Percentiles rank a stretch among this genome's conserved stretches.
These are phyloP conservation scores for Sideroxylon spinosum DNA, from an alignment of 179 eudicot genomes.

Conservation along the genomic window DNA sequence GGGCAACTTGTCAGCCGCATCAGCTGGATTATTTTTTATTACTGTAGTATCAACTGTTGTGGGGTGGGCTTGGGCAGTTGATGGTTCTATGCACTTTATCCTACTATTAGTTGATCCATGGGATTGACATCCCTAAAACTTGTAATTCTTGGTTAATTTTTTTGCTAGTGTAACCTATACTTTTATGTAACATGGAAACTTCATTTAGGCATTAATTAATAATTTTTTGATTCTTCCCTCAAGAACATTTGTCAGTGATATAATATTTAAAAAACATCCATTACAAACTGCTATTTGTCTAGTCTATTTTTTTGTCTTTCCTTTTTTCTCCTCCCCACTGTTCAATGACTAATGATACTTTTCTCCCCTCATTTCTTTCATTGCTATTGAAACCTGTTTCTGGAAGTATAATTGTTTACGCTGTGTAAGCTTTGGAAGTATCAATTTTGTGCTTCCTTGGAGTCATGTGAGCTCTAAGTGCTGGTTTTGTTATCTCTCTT, in stretches of 20 bases:
- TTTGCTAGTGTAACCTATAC: constrained; percentile 34
- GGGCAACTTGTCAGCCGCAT: too few relatives aligned
- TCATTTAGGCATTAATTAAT: constrained; percentile 33
- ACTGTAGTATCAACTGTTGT: constrained; percentile 15
- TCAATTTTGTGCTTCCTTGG: too few relatives aligned
- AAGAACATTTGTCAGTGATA: background rate
- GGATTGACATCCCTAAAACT: constrained; percentile 33
- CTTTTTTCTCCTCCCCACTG: background rate
- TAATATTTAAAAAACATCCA: background rate
- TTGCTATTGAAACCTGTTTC: background rate
- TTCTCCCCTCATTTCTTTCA: background rate
- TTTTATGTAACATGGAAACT: constrained; percentile 30
- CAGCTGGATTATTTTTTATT: too few relatives aligned
- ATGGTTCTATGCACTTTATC: constrained; percentile 28
- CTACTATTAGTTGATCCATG: constrained; percentile 24
- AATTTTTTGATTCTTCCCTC: constrained; percentile 42
- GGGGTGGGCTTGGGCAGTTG: constrained; percentile 17
- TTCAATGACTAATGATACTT: background rate
- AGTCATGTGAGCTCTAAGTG: too few relatives aligned
- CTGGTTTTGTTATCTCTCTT: too few relatives aligned
- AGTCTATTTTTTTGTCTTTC: background rate
- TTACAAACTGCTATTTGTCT: background rate
- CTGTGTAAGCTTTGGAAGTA: too few relatives aligned
- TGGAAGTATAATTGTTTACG: background rate
- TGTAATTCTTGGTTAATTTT: constrained; percentile 47